Conservation (phyloP, 1,139 yeast species). For the Casaregolazyma lundiana region DNA sequence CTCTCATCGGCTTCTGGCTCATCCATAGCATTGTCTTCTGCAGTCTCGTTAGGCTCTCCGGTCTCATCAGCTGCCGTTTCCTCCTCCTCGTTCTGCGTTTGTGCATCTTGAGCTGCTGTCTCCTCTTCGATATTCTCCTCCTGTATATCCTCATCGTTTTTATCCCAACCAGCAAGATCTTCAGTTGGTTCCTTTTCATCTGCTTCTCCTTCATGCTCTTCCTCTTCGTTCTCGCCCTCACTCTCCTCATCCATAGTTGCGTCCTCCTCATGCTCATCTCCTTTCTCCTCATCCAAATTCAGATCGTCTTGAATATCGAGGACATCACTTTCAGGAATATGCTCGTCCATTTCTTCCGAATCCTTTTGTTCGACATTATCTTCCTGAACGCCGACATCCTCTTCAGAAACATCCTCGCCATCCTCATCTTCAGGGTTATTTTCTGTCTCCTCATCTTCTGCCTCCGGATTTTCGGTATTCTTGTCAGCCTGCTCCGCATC, state of each 20-base stretch:
- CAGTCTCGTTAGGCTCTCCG: constrained; percentile 16
- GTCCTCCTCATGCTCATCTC: constrained; percentile 30
- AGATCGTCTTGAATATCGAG: constrained; percentile 36
- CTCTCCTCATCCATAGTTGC: constrained; percentile 27
- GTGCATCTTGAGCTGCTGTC: constrained; percentile 73
- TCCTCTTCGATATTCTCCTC: constrained; percentile 60
- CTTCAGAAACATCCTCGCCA: constrained; percentile 58
- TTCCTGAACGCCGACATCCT: constrained; percentile 77
- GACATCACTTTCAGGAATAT: constrained; percentile 34
- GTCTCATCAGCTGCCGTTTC: constrained; percentile 57
- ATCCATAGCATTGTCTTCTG: constrained; percentile 28
- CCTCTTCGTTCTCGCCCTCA: constrained; percentile 31
- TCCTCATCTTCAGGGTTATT: constrained; percentile 40
- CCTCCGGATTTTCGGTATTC: constrained; percentile 33
- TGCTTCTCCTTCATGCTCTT: constrained; percentile 34
- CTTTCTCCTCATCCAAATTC: constrained; percentile 33
- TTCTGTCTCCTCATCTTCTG: constrained; percentile 41
- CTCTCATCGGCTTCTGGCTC: constrained; percentile 31
- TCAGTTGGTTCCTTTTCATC: constrained; percentile 32
- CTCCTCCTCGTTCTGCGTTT: constrained; percentile 74
- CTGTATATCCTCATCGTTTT: constrained; percentile 35
- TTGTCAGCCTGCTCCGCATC: constrained; percentile 32
- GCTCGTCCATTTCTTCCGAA: constrained; percentile 43
- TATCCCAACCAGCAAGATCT: constrained; percentile 50
- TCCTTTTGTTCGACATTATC: constrained; percentile 82